These are phyloP conservation scores for Polytrichum formosum DNA, from an alignment of 225 moss, liverwort and hornwort species.

Conservation along the genomic window DNA sequence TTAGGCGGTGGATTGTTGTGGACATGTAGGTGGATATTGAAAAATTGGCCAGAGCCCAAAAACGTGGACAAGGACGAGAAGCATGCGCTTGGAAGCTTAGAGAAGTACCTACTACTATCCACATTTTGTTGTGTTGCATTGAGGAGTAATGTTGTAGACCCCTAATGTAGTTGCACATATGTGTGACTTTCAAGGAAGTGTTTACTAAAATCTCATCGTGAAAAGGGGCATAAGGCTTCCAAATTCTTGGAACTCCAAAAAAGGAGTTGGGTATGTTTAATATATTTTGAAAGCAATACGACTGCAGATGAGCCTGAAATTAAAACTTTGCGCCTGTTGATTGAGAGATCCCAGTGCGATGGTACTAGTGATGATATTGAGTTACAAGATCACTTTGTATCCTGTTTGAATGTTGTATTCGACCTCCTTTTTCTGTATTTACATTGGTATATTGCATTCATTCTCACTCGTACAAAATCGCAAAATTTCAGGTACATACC, in stretches of 20 bases:
- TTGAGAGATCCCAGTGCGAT: neutral
- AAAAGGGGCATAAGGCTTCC: neutral
- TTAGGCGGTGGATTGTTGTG: neutral
- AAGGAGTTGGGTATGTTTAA: too few species aligned
- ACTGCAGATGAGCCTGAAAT: neutral
- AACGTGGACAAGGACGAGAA: conserved; percentile 8
- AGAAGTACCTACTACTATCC: neutral
- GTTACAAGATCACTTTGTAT: neutral
- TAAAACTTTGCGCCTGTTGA: neutral
- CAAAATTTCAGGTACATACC: conserved; percentile 31
- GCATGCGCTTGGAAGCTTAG: neutral
- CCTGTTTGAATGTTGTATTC: neutral
- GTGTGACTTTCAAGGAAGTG: neutral
- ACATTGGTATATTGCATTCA: conserved; percentile 1
- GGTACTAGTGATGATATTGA: neutral
- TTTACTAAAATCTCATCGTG: neutral
- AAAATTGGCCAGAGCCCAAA: conserved; percentile 40
- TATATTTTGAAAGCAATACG: too few species aligned
- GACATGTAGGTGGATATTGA: conserved; percentile 37
- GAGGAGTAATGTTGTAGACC: too few species aligned
- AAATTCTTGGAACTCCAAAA: too few species aligned
- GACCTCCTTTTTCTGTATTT: neutral
- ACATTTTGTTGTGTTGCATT: neutral
- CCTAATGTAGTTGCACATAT: neutral
- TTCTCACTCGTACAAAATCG: neutral